These are phyloP conservation scores for Orbilia javanica DNA, from an alignment of 2,329 filamentous ascomycete species.

Conservation along the genomic window DNA sequence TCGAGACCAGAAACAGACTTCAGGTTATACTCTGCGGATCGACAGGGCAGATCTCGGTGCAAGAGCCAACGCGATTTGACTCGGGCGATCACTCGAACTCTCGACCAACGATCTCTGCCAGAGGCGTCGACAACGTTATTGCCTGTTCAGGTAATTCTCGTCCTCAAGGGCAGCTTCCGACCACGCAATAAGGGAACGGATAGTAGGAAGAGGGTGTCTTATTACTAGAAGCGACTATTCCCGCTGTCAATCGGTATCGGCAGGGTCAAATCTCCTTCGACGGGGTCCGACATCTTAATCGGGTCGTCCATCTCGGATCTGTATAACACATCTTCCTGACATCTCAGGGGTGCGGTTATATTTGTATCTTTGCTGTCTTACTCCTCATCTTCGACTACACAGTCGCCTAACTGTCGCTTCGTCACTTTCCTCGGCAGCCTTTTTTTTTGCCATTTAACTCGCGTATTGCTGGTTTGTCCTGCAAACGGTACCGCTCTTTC, in stretches of 20 bases:
- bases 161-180: neutral
- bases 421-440: conserved; percentile 9
- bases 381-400: conserved; percentile 29
- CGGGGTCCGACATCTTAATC: conserved; percentile 19
- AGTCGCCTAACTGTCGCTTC: conserved; percentile 14
- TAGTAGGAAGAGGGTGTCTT: neutral
- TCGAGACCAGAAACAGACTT: conserved; percentile 15
- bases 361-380: conserved; percentile 15
- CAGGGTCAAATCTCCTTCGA: conserved; percentile 20
- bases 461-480: neutral
- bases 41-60: conserved; percentile 39
- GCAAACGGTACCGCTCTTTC: conserved; percentile 34
- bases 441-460: neutral
- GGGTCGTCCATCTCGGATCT: conserved; percentile 9
- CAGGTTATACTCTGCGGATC: conserved; percentile 29
- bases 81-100: conserved; percentile 19
- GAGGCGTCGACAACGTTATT: conserved; percentile 10
- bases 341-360: conserved; percentile 16
- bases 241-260: conserved; percentile 24
- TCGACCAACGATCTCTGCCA: conserved; percentile 14
- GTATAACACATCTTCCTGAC: conserved; percentile 1
- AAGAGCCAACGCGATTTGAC: conserved; percentile 30
- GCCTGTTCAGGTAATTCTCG: neutral
- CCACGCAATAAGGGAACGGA: neutral
- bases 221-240: neutral